Evolutionary conservation across 2,329 filamentous ascomycete species (phyloP).

Genomic region (Drechslerella dactyloides): DNA sequence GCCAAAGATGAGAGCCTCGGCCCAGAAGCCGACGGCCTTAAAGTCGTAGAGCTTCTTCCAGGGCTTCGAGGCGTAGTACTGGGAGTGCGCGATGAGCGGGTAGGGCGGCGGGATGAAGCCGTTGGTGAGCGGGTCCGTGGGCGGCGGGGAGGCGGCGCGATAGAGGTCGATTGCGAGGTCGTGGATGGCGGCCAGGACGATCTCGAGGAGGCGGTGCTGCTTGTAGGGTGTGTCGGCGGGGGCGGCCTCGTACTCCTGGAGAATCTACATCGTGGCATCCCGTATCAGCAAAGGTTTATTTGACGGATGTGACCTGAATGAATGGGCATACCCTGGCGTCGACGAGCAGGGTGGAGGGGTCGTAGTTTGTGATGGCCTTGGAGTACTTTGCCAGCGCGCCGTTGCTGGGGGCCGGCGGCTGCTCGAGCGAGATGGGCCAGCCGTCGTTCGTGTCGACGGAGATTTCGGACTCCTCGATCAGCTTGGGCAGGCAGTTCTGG

Average conservation of each 20-base stretch:
- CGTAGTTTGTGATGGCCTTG: conserved; percentile 28
- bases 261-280: conserved; percentile 19
- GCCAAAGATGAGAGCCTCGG: conserved; percentile 42
- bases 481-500: conserved; percentile 30
- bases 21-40: conserved; percentile 45
- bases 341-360: conserved; percentile 13
- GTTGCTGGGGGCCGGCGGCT: conserved; percentile 21
- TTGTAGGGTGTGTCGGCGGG: conserved; percentile 24
- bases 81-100: conserved; percentile 37
- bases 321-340: conserved; percentile 26
- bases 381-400: conserved; percentile 23
- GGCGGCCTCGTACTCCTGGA: conserved; percentile 38
- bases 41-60: conserved; percentile 44
- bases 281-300: neutral
- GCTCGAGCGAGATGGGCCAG: conserved; percentile 29
- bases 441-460: conserved; percentile 4
- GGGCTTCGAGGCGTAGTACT: conserved; percentile 49
- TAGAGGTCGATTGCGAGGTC: conserved; percentile 37
- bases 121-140: conserved; percentile 4
- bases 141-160: conserved; percentile 13
- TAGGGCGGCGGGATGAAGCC: conserved; percentile 32
- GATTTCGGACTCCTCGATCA: conserved; percentile 29
- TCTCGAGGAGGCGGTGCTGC: conserved; percentile 42
- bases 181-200: conserved; percentile 30
- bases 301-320: too few species aligned